These are phyloP conservation scores for Samsoniella hepiali DNA, from an alignment of 2,329 filamentous ascomycete genomes.

Conservation along the genomic window DNA sequence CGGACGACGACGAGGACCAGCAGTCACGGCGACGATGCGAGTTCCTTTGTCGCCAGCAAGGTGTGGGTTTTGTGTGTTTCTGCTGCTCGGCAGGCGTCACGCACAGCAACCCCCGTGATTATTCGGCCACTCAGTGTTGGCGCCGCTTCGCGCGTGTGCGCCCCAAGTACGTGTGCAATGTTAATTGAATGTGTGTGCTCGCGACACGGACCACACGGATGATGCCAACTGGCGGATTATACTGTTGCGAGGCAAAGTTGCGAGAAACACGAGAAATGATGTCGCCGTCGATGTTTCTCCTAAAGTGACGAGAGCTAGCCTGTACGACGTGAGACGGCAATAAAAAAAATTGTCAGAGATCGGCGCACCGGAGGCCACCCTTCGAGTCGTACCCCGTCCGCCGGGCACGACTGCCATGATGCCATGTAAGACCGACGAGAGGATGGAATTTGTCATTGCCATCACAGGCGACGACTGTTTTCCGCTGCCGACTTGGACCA, in stretches of 20 bases:
- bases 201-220: not conserved
- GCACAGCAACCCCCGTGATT: not conserved
- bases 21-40: not conserved
- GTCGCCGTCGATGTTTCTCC: too few species aligned
- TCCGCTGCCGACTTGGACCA: not conserved
- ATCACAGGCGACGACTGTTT: not conserved
- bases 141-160: not conserved
- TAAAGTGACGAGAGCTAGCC: not conserved
- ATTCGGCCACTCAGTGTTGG: not conserved
- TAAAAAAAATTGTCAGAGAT: slow-evolving; percentile 1
- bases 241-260: not conserved
- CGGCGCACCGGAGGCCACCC: not conserved
- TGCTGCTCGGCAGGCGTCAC: not conserved
- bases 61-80: not conserved
- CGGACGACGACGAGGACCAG: not conserved
- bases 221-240: not conserved
- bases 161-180: not conserved
- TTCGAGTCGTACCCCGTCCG: not conserved
- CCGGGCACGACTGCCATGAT: not conserved
- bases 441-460: not conserved
- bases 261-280: not conserved
- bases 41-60: not conserved
- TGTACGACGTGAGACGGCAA: not conserved
- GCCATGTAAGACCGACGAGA: not conserved
- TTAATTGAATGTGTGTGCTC: not conserved